Evolutionary conservation across 2,329 filamentous ascomycete species (phyloP).

Genomic region (Phyllosticta citrichinensis): DNA sequence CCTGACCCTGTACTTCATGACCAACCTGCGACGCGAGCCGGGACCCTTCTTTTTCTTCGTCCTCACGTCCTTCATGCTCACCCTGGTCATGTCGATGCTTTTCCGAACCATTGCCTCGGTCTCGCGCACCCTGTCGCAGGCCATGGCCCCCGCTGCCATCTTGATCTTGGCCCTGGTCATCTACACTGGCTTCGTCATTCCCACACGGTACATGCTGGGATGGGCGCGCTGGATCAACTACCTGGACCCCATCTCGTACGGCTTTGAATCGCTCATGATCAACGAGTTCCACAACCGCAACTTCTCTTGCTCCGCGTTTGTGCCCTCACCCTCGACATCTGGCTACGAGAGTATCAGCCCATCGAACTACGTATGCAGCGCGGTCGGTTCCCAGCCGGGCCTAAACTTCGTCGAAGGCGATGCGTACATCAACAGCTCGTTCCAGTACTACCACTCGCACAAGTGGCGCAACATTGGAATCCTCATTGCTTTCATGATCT

Average conservation of each 20-base stretch:
- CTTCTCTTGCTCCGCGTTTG: conserved; percentile 38
- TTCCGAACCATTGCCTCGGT: conserved; percentile 48
- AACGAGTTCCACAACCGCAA: conserved; percentile 63
- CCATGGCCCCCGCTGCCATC: conserved; percentile 43
- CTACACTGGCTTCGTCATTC: conserved; percentile 47
- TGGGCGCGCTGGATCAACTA: conserved; percentile 80
- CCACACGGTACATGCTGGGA: conserved; percentile 51
- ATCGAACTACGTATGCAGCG: conserved; percentile 19
- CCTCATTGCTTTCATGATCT: conserved; percentile 27
- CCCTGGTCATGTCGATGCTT: conserved; percentile 35
- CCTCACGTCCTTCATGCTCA: conserved; percentile 32
- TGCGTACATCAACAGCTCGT: conserved; percentile 14
- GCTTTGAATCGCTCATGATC: conserved; percentile 65
- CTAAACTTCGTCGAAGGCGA: conserved; percentile 21
- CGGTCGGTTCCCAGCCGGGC: conserved; percentile 24
- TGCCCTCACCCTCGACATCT: conserved; percentile 26
- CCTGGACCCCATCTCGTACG: conserved; percentile 64
- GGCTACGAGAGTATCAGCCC: conserved; percentile 18
- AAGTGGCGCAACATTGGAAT: conserved; percentile 33
- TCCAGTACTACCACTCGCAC: conserved; percentile 16
- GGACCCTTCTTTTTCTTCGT: conserved; percentile 41
- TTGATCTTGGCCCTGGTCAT: conserved; percentile 52
- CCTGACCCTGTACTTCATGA: conserved; percentile 42
- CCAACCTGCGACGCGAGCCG: conserved; percentile 34
- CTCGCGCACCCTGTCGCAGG: conserved; percentile 52